Conservation (phyloP, 257 asterid genomes). For the Forsythia viridissima region DNA sequence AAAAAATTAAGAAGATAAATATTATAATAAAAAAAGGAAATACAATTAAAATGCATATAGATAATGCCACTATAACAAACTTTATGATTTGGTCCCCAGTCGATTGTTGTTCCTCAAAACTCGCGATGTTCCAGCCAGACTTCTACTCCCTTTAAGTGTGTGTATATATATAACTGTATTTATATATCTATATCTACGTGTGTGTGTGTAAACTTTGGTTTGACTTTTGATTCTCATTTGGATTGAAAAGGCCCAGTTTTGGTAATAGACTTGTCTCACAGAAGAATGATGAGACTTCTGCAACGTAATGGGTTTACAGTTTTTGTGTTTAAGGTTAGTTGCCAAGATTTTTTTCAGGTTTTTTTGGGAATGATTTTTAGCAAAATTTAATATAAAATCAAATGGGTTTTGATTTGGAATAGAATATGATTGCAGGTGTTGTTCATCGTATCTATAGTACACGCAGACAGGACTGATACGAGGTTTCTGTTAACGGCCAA, state of each 20-base stretch:
- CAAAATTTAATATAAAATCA: not conserved
- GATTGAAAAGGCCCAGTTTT: constrained; percentile 24
- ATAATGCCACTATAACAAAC: too few species aligned
- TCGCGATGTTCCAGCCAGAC: constrained; percentile 8
- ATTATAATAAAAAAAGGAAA: too few species aligned
- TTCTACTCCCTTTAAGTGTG: too few species aligned
- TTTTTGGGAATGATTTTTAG: not conserved
- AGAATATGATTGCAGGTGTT: constrained; percentile 43
- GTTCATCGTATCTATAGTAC: constrained; percentile 31
- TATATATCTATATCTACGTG: not conserved
- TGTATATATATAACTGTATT: too few species aligned
- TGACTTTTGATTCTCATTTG: constrained; percentile 10
- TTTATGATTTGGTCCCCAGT: not conserved
- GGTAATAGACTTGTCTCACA: constrained; percentile 22
- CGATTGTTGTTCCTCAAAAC: constrained; percentile 34
- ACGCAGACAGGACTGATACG: constrained; percentile 36
- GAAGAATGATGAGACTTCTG: constrained; percentile 23
- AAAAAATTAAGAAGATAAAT: not conserved
- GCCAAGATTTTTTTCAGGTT: not conserved
- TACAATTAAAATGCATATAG: too few species aligned
- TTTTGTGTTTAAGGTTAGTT: constrained; percentile 41
- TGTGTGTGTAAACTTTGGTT: not conserved
- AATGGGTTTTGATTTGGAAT: constrained; percentile 18
- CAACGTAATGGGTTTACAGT: constrained; percentile 11
- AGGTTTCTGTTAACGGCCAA: constrained; percentile 26